These are phyloP conservation scores for Plasmodium malariae DNA, from an alignment of 169 alveolate genomes.

Conservation along the genomic window DNA sequence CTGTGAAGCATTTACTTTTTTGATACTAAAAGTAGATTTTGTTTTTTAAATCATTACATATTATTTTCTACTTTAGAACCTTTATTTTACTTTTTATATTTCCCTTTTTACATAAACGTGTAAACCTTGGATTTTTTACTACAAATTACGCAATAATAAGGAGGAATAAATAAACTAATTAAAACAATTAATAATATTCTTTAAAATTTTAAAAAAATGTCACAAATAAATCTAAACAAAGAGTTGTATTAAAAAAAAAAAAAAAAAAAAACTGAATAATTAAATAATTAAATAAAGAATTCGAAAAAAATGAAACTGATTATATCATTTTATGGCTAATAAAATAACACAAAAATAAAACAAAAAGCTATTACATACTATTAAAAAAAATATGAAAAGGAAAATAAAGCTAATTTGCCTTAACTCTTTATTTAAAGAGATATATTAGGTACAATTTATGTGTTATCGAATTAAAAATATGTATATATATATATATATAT, in stretches of 20 bases:
- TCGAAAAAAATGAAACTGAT: not conserved
- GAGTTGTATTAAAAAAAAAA: not conserved
- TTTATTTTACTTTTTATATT: too few species aligned
- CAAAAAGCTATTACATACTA: not conserved
- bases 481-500: too few species aligned
- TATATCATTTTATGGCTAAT: not conserved
- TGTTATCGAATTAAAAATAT: not conserved
- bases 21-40: too few species aligned
- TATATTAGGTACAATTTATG: not conserved
- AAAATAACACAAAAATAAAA: too few species aligned
- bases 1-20: too few species aligned
- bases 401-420: too few species aligned
- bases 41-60: too few species aligned
- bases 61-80: too few species aligned
- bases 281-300: not conserved
- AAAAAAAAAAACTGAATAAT: not conserved
- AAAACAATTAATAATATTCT: slow-evolving; percentile 18
- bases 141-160: too few species aligned
- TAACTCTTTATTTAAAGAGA: not conserved
- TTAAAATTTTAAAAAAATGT: slow-evolving; percentile 17
- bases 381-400: not conserved
- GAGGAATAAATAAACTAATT: not conserved
- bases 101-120: too few species aligned
- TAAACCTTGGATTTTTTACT: too few species aligned
- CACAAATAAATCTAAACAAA: slow-evolving; percentile 7